Percentiles rank a stretch among this genome's conserved stretches.
phyloP scores from a whole-genome alignment of 2,329 filamentous ascomycete species.

The Lithohypha guttulata region DNA sequence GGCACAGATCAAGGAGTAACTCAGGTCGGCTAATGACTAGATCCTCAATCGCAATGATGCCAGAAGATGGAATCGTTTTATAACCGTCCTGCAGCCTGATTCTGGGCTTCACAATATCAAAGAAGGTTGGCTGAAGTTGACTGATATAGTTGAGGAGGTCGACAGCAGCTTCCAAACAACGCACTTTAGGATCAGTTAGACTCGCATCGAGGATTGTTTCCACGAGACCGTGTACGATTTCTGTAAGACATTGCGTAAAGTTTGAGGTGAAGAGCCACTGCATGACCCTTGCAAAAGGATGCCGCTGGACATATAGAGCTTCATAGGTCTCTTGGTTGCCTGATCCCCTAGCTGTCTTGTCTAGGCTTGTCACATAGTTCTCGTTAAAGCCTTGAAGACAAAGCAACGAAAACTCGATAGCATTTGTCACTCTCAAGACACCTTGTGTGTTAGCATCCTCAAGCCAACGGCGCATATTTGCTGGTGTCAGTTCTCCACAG shows the following conservation, averaged over 20 bases:
- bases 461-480: slow-evolving; percentile 52
- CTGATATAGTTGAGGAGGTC: slow-evolving; percentile 74
- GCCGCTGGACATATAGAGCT: slow-evolving; percentile 70
- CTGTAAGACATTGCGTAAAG: slow-evolving; percentile 68
- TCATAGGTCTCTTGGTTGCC: slow-evolving; percentile 32
- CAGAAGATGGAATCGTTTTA: slow-evolving; percentile 57
- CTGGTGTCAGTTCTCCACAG: slow-evolving; percentile 64
- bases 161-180: slow-evolving; percentile 67
- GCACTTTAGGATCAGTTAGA: slow-evolving; percentile 68
- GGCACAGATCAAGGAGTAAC: slow-evolving; percentile 69
- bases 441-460: slow-evolving; percentile 56
- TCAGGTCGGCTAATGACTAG: slow-evolving; percentile 70
- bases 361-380: slow-evolving; percentile 52
- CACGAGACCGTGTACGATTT: slow-evolving; percentile 65
- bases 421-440: slow-evolving; percentile 59
- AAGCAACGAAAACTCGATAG: slow-evolving; percentile 69
- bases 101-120: slow-evolving; percentile 73
- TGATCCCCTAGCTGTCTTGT: slow-evolving; percentile 10
- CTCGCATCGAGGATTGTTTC: slow-evolving; percentile 60
- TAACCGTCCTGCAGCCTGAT: slow-evolving; percentile 55
- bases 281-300: slow-evolving; percentile 90
- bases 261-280: slow-evolving; percentile 97
- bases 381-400: slow-evolving; percentile 88
- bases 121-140: slow-evolving; percentile 80
- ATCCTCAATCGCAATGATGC: slow-evolving; percentile 85